Evolutionary conservation across 1,139 yeast genomes (phyloP).

Genomic region (Diutina rugosa): DNA sequence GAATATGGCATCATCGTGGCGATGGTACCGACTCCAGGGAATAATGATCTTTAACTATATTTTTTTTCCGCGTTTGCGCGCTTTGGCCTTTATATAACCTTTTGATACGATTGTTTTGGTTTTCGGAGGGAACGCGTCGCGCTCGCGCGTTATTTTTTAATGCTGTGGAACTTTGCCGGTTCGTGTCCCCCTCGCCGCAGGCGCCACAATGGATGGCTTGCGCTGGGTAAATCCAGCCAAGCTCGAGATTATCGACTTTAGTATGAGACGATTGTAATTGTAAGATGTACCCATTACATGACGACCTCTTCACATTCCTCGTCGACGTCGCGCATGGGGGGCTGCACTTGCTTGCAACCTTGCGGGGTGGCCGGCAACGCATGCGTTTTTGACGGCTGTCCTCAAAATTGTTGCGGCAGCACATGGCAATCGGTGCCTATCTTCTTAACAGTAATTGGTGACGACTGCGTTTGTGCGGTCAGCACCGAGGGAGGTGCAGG

Average conservation of each 20-base stretch:
- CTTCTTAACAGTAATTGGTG: neutral
- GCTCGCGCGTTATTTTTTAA: neutral
- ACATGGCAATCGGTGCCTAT: neutral
- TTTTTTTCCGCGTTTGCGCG: neutral
- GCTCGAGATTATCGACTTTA: neutral
- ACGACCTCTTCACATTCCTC: no score
- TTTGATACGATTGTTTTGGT: neutral
- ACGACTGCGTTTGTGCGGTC: neutral
- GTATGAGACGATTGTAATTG: neutral
- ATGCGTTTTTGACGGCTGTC: neutral
- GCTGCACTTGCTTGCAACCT: neutral
- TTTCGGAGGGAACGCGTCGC: neutral
- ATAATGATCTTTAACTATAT: neutral
- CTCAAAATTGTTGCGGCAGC: neutral
- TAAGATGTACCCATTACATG: neutral
- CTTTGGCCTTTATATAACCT: neutral
- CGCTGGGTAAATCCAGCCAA: neutral
- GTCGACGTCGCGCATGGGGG: neutral
- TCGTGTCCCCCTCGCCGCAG: neutral
- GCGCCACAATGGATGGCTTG: neutral
- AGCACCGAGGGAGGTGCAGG: neutral
- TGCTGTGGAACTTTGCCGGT: neutral
- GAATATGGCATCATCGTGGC: conserved; percentile 1
- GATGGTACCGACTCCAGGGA: neutral
- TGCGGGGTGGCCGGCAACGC: neutral